A percentile compares a stretch with the other conserved stretches of the same genome.
phyloP scores from a whole-genome alignment of 2,329 filamentous ascomycete species.

The Paracorniculantispora psalliotae region DNA sequence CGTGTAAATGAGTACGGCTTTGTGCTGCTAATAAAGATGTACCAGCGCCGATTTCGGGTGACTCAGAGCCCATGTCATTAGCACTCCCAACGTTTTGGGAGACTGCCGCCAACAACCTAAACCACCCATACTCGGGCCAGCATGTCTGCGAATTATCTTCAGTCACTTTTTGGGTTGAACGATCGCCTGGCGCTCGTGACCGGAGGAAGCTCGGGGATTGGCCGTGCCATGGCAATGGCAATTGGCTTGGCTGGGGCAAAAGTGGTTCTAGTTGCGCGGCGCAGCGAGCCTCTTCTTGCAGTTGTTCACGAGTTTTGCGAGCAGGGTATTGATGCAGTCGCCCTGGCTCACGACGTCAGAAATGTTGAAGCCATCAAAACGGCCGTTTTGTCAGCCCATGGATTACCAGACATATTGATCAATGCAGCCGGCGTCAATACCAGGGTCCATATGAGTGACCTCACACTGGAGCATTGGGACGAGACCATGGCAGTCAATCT shows the following conservation, averaged over 20 bases:
- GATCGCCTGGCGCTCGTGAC: slow-evolving; percentile 28
- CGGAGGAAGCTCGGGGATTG: slow-evolving; percentile 31
- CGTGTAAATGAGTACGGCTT: too few relatives aligned
- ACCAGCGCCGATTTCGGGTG: background rate
- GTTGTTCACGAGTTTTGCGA: slow-evolving; percentile 21
- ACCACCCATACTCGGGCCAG: background rate
- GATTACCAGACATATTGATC: slow-evolving; percentile 27
- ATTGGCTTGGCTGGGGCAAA: slow-evolving; percentile 27
- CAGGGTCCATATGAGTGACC: slow-evolving; percentile 25
- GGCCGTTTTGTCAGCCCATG: slow-evolving; percentile 17
- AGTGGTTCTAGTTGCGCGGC: slow-evolving; percentile 27
- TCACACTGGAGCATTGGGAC: slow-evolving; percentile 27
- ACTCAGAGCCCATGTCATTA: background rate
- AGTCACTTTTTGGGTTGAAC: slow-evolving; percentile 25
- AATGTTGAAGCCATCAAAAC: slow-evolving; percentile 20
- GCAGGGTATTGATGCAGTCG: slow-evolving; percentile 22
- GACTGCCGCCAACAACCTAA: background rate
- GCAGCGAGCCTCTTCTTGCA: slow-evolving; percentile 20
- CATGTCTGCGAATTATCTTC: slow-evolving; percentile 20
- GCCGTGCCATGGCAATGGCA: slow-evolving; percentile 27
- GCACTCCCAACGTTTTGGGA: background rate
- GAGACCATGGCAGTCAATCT: slow-evolving; percentile 28
- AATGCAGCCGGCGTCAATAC: slow-evolving; percentile 28
- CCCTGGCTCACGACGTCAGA: slow-evolving; percentile 18
- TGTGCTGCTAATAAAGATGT: too few relatives aligned